These are phyloP conservation scores for Mycena maculata DNA, from an alignment of 768 basidiomycete species.

Conservation along the genomic window DNA sequence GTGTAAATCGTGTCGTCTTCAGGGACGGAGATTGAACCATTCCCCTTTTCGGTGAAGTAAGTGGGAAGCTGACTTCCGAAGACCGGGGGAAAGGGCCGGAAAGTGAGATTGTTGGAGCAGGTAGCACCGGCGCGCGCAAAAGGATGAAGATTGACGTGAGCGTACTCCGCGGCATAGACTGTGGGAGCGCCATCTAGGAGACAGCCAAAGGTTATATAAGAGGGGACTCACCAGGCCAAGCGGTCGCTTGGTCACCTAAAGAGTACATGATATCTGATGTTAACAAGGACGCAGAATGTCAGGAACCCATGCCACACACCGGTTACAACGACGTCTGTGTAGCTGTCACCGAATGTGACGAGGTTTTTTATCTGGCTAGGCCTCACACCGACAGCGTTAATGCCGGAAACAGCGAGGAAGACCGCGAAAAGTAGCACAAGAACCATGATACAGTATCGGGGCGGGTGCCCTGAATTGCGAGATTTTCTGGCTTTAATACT, in stretches of 20 bases:
- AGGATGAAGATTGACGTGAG: constrained; percentile 62
- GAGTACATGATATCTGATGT: too few relatives aligned
- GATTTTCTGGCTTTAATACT: too few relatives aligned
- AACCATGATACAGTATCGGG: constrained; percentile 1
- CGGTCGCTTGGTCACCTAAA: constrained; percentile 53
- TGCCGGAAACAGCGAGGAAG: background rate
- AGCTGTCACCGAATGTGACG: constrained; percentile 77
- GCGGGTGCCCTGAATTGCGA: too few relatives aligned
- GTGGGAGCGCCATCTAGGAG: background rate
- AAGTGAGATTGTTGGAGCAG: constrained; percentile 72
- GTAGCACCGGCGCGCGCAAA: constrained; percentile 73
- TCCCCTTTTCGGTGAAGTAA: constrained; percentile 57
- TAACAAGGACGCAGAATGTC: background rate
- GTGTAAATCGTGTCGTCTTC: constrained; percentile 67
- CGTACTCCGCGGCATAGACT: constrained; percentile 67
- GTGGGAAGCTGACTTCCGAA: constrained; percentile 68
- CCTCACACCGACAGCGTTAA: constrained; percentile 39
- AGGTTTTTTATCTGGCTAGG: constrained; percentile 68
- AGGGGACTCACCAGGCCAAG: constrained; percentile 59
- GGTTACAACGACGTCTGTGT: constrained; percentile 62
- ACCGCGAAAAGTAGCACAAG: background rate
- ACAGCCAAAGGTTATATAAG: background rate
- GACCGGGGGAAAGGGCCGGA: constrained; percentile 67
- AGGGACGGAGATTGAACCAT: constrained; percentile 53
- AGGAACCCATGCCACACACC: constrained; percentile 13